A percentile compares a stretch with the other conserved stretches of the same genome.
phyloP scores from a whole-genome alignment of 257 asterid species.

The Eucommia ulmoides region DNA sequence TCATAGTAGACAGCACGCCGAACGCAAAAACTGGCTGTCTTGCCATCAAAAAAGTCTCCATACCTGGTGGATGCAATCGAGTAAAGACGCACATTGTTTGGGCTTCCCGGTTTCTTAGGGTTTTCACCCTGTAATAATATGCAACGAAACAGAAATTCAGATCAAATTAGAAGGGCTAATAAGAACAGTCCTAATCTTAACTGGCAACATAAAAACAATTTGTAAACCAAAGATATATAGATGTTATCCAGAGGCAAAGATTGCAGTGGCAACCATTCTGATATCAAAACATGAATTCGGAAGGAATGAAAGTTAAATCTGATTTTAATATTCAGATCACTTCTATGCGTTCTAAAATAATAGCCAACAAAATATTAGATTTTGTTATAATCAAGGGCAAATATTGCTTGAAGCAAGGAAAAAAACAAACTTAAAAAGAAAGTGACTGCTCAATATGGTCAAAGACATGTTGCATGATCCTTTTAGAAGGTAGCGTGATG shows the following conservation, averaged over 20 bases:
- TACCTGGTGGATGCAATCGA: conserved; percentile 92
- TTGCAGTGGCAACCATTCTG: not conserved
- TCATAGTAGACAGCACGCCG: conserved; percentile 88
- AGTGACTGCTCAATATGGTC: too few species aligned
- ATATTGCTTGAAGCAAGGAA: too few species aligned
- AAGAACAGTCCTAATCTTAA: too few species aligned
- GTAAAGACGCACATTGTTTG: conserved; percentile 75
- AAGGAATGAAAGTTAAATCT: not conserved
- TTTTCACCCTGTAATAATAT: conserved; percentile 73
- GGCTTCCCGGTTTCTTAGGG: conserved; percentile 87
- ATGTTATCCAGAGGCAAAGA: not conserved
- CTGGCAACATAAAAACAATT: too few species aligned
- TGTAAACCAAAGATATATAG: not conserved
- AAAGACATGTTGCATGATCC: too few species aligned
- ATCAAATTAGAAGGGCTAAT: not conserved
- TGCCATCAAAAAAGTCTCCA: conserved; percentile 82
- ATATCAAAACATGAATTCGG: not conserved
- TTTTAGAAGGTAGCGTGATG: too few species aligned
- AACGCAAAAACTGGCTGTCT: conserved; percentile 83
- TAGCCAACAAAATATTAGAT: too few species aligned
- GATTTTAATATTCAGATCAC: too few species aligned
- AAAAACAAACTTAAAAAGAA: too few species aligned
- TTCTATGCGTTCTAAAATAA: too few species aligned
- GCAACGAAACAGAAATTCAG: not conserved
- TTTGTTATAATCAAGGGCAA: too few species aligned